Evolutionary conservation across 1,139 yeast species (phyloP), one percentile per base, ranked within the genome.

Genomic region (Blastobotrys arbuscula): DNA sequence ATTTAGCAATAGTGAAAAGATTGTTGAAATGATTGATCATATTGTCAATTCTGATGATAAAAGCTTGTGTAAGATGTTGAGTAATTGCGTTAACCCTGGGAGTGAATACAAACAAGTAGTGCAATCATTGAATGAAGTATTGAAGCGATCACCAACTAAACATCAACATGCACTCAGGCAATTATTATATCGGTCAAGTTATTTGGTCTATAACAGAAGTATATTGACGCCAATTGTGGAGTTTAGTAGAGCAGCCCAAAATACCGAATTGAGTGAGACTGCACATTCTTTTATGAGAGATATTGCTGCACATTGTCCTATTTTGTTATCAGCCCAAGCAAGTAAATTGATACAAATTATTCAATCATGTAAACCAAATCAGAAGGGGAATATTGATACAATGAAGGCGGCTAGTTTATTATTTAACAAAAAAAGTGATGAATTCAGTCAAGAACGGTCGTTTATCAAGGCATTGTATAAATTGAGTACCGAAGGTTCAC

Each of bases 341-440:
- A 67, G 72, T 12, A 74, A 74, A 9, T 67, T 88, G 48, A 70
- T 76, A 1, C 65, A 72, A 0, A 50, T 73, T 13, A 66, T 81
- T 13, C 68, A 68, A 45, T 51, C 53, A 4, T 51, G 62, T 4
- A 60, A 58, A 13, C 63, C 68, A 8, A 69, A 68, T 10, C 55
- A 60, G 26, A 60, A 57, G 19, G 66, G 66, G 9, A 55, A 56
- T 21, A 59, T 55, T 49, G 69, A 72, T 39, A 73, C 79, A 2
- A 66, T 88, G 55, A 80, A 76, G 56, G 80, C 92, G 0, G 67
- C 84, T 1, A 80, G 75, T 58, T 81, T 82, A 53, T 78, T 83
- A 50, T 71, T 80, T 36, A 75, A 75, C 48, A 70, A 69, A 46
- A 74, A 69, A 55, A 75, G 79, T 0, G 75, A 75, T 48, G 69